Conservation (phyloP, 345 rosid species). For the Firmiana major region DNA sequence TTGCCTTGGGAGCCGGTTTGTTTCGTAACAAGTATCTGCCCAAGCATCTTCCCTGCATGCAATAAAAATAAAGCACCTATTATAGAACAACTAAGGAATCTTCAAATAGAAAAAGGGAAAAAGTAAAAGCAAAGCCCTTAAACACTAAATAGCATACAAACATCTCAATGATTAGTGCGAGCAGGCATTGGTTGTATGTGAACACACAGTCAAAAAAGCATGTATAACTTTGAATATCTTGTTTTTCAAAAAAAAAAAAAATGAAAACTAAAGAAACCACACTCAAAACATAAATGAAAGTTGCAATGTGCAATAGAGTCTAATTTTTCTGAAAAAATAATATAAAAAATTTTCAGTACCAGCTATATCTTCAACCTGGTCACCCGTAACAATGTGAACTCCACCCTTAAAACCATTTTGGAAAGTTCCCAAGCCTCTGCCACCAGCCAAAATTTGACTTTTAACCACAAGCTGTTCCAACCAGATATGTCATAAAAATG, state of each 20-base stretch:
- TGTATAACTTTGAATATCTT: not conserved
- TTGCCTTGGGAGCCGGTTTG: slow-evolving; percentile 98
- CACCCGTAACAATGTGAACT: slow-evolving; percentile 83
- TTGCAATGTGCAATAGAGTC: not conserved
- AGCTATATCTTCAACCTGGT: slow-evolving; percentile 71
- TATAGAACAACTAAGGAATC: not conserved
- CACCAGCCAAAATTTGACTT: slow-evolving; percentile 99
- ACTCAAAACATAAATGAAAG: not conserved
- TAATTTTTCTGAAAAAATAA: not conserved
- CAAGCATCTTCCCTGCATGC: slow-evolving; percentile 87
- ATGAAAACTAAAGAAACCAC: not conserved
- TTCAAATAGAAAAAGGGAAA: not conserved
- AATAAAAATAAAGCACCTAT: slow-evolving; percentile 10
- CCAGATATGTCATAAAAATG: not conserved
- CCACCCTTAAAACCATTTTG: slow-evolving; percentile 90
- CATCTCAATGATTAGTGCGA: not conserved
- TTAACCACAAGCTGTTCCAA: slow-evolving; percentile 81
- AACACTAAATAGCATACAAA: not conserved
- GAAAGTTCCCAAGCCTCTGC: slow-evolving; percentile 94
- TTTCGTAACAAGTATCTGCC: slow-evolving; percentile 93
- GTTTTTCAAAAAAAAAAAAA: not conserved
- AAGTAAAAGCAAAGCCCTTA: not conserved
- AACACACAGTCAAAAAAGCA: not conserved
- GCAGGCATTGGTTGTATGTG: not conserved
- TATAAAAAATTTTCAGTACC: slow-evolving; percentile 35